A percentile compares a stretch with the other conserved stretches of the same genome.
Evolutionary conservation across 1,139 yeast genomes (phyloP).

Genomic region (Yamadazyma atmosphaerica): DNA sequence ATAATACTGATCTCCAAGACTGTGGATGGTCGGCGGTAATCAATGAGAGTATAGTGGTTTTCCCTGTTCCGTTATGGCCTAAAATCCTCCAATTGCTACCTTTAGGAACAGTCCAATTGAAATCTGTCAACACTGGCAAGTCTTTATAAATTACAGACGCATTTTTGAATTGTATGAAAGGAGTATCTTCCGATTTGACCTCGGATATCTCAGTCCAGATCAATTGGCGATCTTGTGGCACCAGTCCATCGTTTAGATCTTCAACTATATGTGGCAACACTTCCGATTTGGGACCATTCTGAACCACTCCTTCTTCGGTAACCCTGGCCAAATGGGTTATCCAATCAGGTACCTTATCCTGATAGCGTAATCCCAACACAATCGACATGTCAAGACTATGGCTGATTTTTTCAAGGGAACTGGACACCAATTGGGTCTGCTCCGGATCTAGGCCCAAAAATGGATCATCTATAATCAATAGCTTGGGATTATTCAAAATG

Average conservation of each 20-base stretch:
- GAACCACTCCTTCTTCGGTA: conserved; percentile 50
- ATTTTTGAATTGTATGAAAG: conserved; percentile 57
- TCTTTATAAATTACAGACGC: conserved; percentile 71
- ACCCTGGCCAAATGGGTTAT: conserved; percentile 68
- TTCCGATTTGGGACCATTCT: conserved; percentile 46
- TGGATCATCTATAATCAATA: conserved; percentile 84
- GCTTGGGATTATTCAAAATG: conserved; percentile 60
- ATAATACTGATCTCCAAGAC: conserved; percentile 77
- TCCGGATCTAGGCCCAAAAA: conserved; percentile 85
- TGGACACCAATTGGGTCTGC: conserved; percentile 62
- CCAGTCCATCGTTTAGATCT: conserved; percentile 5
- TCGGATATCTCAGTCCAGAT: conserved; percentile 5
- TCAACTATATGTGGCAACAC: conserved; percentile 10
- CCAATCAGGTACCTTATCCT: conserved; percentile 80
- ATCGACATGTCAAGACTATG: conserved; percentile 33
- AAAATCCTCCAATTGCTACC: conserved; percentile 88
- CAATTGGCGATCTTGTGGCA: conserved; percentile 5
- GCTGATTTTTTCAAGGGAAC: conserved; percentile 30
- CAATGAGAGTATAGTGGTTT: conserved; percentile 80
- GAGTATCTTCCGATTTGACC: conserved; percentile 15
- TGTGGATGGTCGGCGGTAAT: conserved; percentile 96
- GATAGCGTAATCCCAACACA: conserved; percentile 72
- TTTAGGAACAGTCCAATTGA: conserved; percentile 63
- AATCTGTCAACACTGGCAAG: conserved; percentile 54
- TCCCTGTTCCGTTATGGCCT: conserved; percentile 93